Conservation (phyloP, 2,329 filamentous ascomycete species). For the Cladophialophora yegresii region DNA sequence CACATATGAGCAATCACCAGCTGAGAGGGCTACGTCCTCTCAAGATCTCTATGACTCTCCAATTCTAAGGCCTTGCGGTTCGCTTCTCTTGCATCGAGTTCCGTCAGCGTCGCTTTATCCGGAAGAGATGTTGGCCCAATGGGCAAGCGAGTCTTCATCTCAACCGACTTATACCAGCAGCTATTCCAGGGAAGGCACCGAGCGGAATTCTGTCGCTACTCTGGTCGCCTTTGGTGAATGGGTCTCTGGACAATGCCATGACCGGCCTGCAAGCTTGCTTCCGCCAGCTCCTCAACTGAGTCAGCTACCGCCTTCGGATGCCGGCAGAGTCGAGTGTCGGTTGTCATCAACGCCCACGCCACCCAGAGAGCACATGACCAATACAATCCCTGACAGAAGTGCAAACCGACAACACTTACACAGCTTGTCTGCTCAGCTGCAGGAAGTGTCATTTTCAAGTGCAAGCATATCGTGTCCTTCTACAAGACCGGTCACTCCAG, state of each 20-base stretch:
- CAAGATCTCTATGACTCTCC: slow-evolving; percentile 11
- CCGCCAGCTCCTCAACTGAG: slow-evolving; percentile 17
- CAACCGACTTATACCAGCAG: neutral
- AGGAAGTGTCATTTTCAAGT: slow-evolving; percentile 10
- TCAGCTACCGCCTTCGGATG: neutral
- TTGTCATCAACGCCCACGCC: slow-evolving; percentile 13
- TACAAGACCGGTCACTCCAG: slow-evolving; percentile 23
- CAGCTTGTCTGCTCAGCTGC: slow-evolving; percentile 3
- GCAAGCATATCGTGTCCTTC: neutral
- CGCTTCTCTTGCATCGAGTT: slow-evolving; percentile 21
- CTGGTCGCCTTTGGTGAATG: slow-evolving; percentile 15
- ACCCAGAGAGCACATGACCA: neutral
- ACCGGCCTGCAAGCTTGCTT: slow-evolving; percentile 20
- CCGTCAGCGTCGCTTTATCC: slow-evolving; percentile 24
- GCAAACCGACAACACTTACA: neutral
- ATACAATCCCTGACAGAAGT: slow-evolving; percentile 5
- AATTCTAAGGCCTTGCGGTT: slow-evolving; percentile 8
- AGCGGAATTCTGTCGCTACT: slow-evolving; percentile 16
- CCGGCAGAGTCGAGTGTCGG: slow-evolving; percentile 21
- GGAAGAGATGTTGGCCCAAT: slow-evolving; percentile 26
- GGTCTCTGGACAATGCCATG: slow-evolving; percentile 7
- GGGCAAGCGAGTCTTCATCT: slow-evolving; percentile 6
- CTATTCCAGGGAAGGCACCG: neutral
- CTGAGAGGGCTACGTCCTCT: neutral
- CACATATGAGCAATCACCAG: neutral